phyloP scores from a whole-genome alignment of 495 filamentous ascomycete species.

The Evansstolkia leycettana region DNA sequence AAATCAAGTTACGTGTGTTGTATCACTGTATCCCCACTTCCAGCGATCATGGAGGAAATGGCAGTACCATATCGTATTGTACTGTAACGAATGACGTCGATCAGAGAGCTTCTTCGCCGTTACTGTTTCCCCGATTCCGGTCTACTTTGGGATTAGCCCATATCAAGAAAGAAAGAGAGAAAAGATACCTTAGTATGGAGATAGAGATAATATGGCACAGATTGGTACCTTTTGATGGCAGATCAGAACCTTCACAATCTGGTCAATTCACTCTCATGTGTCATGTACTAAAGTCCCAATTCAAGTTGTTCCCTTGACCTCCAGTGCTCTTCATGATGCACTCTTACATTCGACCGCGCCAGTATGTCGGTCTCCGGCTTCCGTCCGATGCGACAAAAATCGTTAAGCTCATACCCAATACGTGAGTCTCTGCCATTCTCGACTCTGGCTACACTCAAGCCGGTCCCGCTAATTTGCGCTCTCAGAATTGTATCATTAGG shows the following conservation, averaged over 20 bases:
- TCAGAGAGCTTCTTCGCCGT: slow-evolving; percentile 1
- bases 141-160: slow-evolving; percentile 1
- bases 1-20: no score
- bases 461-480: slow-evolving; percentile 1
- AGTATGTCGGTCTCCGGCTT: slow-evolving; percentile 51
- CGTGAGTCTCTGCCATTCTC: slow-evolving; percentile 43
- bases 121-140: background rate
- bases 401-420: slow-evolving; percentile 57
- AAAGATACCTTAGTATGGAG: background rate
- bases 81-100: background rate
- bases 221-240: no score
- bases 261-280: no score
- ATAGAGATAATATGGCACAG: no score
- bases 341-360: slow-evolving; percentile 46
- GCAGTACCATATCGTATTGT: no score
- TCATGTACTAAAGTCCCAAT: background rate
- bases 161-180: slow-evolving; percentile 12
- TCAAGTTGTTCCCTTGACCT: background rate
- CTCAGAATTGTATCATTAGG: slow-evolving; percentile 67
- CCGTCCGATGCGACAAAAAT: slow-evolving; percentile 55
- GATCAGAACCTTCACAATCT: no score
- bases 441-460: no score
- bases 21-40: no score
- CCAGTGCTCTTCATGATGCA: slow-evolving; percentile 18
- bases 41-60: no score